These are phyloP conservation scores for Vitis hybrid DNA, from an alignment of 177 flowering plant species.

Conservation along the genomic window DNA sequence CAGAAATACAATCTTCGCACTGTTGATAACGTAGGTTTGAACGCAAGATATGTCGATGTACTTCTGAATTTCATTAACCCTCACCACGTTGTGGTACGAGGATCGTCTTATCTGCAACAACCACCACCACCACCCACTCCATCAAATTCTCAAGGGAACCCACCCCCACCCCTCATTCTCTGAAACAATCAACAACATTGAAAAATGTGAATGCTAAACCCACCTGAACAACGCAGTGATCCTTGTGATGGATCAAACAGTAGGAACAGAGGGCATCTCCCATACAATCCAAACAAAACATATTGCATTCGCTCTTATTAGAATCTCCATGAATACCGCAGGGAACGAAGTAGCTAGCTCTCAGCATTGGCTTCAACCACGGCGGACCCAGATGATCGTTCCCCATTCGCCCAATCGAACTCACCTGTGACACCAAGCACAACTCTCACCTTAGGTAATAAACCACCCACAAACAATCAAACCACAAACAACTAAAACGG, in stretches of 20 bases:
- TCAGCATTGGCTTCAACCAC: constrained; percentile 67
- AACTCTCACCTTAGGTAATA: neutral
- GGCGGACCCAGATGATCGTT: constrained; percentile 41
- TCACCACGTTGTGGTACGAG: constrained; percentile 76
- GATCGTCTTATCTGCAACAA: constrained; percentile 63
- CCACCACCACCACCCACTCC: neutral
- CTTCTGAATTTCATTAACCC: constrained; percentile 74
- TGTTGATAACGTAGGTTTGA: constrained; percentile 72
- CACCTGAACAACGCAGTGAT: constrained; percentile 66
- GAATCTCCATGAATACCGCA: constrained; percentile 56
- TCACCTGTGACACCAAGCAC: constrained; percentile 27
- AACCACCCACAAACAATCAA: neutral
- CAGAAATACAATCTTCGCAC: constrained; percentile 73
- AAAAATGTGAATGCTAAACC: neutral
- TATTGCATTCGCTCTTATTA: constrained; percentile 66
- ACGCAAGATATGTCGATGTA: constrained; percentile 56
- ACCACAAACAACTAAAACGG: neutral
- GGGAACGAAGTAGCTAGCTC: constrained; percentile 47
- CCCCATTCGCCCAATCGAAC: constrained; percentile 28
- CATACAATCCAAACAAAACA: constrained; percentile 67
- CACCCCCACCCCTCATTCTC: neutral
- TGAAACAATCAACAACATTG: neutral
- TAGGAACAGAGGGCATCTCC: constrained; percentile 57
- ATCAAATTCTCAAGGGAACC: neutral
- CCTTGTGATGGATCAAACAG: constrained; percentile 54